phyloP scores from a whole-genome alignment of 1,139 yeast genomes.

The Candida sojae region DNA sequence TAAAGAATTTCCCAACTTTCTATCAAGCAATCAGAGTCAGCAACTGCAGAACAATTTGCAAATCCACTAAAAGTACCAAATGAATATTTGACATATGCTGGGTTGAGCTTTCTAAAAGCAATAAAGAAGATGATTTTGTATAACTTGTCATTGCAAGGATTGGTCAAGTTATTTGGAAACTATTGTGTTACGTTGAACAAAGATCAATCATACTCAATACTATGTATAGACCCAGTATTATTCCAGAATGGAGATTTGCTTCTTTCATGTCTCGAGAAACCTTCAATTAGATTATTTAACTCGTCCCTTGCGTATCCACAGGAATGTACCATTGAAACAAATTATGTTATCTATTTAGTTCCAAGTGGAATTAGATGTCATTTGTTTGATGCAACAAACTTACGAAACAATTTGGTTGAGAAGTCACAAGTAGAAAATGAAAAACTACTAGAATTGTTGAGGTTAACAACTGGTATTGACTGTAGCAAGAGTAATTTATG shows the following conservation, averaged over 20 bases:
- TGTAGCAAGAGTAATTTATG: slow-evolving; percentile 32
- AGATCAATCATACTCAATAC: slow-evolving; percentile 20
- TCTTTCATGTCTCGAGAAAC: slow-evolving; percentile 25
- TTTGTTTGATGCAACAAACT: slow-evolving; percentile 35
- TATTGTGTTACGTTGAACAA: slow-evolving; percentile 34
- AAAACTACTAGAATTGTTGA: slow-evolving; percentile 48
- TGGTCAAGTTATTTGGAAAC: slow-evolving; percentile 56
- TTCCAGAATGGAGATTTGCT: slow-evolving; percentile 55
- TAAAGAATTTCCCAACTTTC: slow-evolving; percentile 34
- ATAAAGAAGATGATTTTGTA: slow-evolving; percentile 55
- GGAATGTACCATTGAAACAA: slow-evolving; percentile 20
- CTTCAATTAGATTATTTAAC: slow-evolving; percentile 32
- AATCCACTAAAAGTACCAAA: slow-evolving; percentile 22
- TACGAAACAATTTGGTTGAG: slow-evolving; percentile 14
- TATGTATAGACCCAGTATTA: slow-evolving; percentile 59
- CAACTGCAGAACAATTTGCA: slow-evolving; percentile 25
- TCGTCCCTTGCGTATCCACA: slow-evolving; percentile 19
- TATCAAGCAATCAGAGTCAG: slow-evolving; percentile 29
- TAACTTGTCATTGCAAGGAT: slow-evolving; percentile 42
- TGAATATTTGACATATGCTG: slow-evolving; percentile 41
- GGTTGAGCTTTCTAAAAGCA: slow-evolving; percentile 61
- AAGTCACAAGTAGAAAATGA: slow-evolving; percentile 33
- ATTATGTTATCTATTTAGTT: slow-evolving; percentile 59
- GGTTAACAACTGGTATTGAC: slow-evolving; percentile 56
- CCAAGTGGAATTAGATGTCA: slow-evolving; percentile 80